A percentile compares a stretch with the other conserved stretches of the same genome.
Evolutionary conservation across 2,329 filamentous ascomycete species (phyloP).

Genomic region (Colletotrichum siamense): DNA sequence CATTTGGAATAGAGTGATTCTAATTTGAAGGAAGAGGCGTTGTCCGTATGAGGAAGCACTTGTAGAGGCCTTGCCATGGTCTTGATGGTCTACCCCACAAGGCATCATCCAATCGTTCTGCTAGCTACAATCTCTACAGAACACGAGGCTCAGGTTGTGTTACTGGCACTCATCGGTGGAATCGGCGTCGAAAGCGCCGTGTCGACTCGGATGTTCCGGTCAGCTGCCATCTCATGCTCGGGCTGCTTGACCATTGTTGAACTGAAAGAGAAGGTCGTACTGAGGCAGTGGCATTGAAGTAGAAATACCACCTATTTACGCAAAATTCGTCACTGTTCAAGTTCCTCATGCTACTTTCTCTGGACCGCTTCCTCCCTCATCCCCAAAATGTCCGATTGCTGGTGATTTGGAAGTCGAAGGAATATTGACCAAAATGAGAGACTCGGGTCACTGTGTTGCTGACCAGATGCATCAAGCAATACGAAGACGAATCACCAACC

Average conservation of each 20-base stretch:
- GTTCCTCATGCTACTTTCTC: no score
- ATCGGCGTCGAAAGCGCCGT: background rate
- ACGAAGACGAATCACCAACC: background rate
- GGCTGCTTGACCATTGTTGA: background rate
- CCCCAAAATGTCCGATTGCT: background rate
- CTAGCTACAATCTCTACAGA: background rate
- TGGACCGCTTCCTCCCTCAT: background rate
- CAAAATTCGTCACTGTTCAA: background rate
- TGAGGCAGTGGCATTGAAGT: background rate
- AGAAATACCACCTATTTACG: background rate
- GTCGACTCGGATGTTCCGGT: background rate
- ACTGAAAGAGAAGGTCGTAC: background rate
- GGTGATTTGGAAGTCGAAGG: background rate
- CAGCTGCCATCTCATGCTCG: background rate
- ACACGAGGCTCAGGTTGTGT: background rate
- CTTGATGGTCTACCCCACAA: background rate
- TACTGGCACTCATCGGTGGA: background rate
- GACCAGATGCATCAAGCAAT: background rate
- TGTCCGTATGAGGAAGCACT: accelerated
- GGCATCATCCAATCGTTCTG: background rate
- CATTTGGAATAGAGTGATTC: background rate
- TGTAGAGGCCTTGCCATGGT: background rate
- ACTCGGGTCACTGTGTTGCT: background rate
- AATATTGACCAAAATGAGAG: background rate
- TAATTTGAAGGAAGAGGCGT: background rate